Evolutionary conservation across 1,139 yeast genomes (phyloP), one percentile per base, ranked within the genome.

Genomic region (Taphrina pruni): DNA sequence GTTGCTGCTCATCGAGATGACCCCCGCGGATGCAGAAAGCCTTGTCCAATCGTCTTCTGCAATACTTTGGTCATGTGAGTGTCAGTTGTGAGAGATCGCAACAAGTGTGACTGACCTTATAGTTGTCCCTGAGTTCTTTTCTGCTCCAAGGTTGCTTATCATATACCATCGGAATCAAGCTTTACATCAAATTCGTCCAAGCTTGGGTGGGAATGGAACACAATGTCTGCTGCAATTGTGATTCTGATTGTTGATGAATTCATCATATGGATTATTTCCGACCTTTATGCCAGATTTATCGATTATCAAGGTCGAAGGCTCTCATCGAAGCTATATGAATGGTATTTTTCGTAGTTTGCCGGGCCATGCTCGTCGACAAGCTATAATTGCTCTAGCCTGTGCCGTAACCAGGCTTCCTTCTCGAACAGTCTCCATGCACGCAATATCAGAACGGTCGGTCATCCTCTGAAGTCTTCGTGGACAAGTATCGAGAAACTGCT

Each of bases 51-150:
- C 35, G 38, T 7, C 14, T 39, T 9, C 36, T 56, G 48, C 46
- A 41, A 38, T 56, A 56, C 39, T 32, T 56, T 11, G 60, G 60
- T n/a, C 60, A 56, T n/a, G 60, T 56, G 20, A 56, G 60, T 20
- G 6, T n/a, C 12, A 52, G 11, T n/a, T n/a, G n/a, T n/a, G n/a
- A n/a, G n/a, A n/a, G n/a, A n/a, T n/a, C n/a, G n/a, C n/a, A n/a
- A n/a, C n/a, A n/a, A n/a, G n/a, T n/a, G n/a, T n/a, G n/a, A n/a
- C n/a, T n/a, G n/a, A n/a, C n/a, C n/a, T n/a, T n/a, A n/a, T n/a
- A 56, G 60, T 20, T 56, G 35, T 38, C 60, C 17, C 2, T 56
- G 11, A 56, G 60, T 39, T 38, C 60, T 6, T 56, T 14, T 2
- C 48, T 56, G 32, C 20, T 56, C 17, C 60, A 56, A 56, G 60